These are phyloP conservation scores for Xylariaceae sp. DNA, from an alignment of 2,329 filamentous ascomycete species.

Conservation along the genomic window DNA sequence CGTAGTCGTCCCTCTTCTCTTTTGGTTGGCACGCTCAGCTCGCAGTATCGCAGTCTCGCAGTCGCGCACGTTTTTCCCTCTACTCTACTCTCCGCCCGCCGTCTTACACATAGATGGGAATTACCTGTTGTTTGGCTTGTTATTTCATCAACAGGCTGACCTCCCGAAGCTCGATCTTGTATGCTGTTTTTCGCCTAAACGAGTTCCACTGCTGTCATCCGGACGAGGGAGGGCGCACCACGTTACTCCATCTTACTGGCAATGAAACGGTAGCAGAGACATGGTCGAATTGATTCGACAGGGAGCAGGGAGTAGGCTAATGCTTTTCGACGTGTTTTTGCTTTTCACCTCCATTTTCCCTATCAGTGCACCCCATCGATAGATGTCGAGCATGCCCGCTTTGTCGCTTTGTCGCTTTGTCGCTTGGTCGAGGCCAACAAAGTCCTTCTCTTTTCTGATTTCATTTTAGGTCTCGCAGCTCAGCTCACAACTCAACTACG, in stretches of 20 bases:
- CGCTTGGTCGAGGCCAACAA: neutral
- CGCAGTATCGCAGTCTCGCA: neutral
- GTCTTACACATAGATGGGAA: too few species aligned
- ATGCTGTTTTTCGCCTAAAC: neutral
- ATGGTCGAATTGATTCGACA: neutral
- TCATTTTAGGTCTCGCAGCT: neutral
- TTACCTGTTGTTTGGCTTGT: too few species aligned
- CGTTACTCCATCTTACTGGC: conserved; percentile 25
- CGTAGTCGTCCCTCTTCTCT: neutral
- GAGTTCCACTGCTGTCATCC: neutral
- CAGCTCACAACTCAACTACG: neutral
- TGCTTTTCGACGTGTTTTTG: neutral
- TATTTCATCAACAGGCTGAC: neutral
- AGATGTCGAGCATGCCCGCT: too few species aligned
- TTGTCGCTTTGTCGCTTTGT: too few species aligned
- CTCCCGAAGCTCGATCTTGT: neutral
- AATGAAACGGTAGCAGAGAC: conserved; percentile 1
- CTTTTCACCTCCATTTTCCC: neutral
- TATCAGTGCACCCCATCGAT: neutral
- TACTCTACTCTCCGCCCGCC: neutral
- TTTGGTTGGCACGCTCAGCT: neutral
- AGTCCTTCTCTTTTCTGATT: neutral
- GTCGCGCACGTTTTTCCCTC: neutral
- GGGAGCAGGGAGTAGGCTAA: neutral
- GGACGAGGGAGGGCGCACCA: conserved; percentile 21